A percentile compares a stretch with the other conserved stretches of the same genome.
Evolutionary conservation across 169 alveolate species (phyloP).

Genomic region (Plasmodium cynomolgi): DNA sequence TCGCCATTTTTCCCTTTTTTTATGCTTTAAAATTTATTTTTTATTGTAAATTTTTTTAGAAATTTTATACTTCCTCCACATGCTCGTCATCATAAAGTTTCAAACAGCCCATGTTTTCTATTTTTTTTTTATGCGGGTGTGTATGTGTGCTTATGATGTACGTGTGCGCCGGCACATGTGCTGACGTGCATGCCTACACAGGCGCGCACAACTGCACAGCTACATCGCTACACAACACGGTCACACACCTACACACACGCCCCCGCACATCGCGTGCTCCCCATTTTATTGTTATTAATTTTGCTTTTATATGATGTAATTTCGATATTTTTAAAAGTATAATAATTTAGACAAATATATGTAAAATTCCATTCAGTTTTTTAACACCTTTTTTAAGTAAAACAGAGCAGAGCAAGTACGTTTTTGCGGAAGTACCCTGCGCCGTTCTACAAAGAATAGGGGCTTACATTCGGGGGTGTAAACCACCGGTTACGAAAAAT

Average conservation of each 20-base stretch:
- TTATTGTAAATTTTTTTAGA: conserved; percentile 59
- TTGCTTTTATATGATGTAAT: conserved; percentile 46
- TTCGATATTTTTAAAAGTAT: conserved; percentile 35
- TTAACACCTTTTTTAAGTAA: conserved; percentile 55
- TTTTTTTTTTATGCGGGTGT: conserved; percentile 9
- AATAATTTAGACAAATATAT: conserved; percentile 23
- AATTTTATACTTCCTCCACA: conserved; percentile 6
- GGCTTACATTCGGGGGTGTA: neutral
- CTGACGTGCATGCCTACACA: neutral
- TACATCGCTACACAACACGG: neutral
- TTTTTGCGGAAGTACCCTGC: neutral
- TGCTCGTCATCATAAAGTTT: conserved; percentile 11
- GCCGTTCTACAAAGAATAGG: neutral
- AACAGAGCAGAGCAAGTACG: neutral
- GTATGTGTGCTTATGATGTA: neutral
- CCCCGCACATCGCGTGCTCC: neutral
- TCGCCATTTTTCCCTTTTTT: neutral
- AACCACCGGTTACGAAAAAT: neutral
- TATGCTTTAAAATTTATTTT: conserved; percentile 32
- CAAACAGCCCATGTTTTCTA: conserved; percentile 1
- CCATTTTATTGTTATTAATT: conserved; percentile 61
- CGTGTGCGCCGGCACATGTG: neutral
- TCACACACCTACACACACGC: neutral
- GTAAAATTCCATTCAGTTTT: neutral
- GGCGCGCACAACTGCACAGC: neutral